Percentiles rank a stretch among this genome's conserved stretches.
These are phyloP conservation scores for Bertia moriformis DNA, from an alignment of 2,329 filamentous ascomycete species.

Conservation along the genomic window DNA sequence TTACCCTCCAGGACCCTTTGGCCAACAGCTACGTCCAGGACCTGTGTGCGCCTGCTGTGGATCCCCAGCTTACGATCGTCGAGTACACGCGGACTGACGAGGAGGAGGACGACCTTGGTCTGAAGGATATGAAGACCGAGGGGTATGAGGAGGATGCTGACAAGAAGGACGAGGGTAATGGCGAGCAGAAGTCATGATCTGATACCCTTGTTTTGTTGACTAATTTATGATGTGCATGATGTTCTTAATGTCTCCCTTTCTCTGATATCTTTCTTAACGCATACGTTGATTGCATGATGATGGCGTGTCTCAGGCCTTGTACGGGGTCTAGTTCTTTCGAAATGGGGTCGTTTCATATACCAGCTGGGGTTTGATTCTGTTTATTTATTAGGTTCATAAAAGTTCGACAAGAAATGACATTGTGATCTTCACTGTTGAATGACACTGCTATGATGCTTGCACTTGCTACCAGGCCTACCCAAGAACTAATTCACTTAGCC, in stretches of 20 bases:
- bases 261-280: conserved; percentile 4
- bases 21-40: conserved; percentile 53
- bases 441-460: too few relatives aligned
- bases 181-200: conserved; percentile 13
- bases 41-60: conserved; percentile 39
- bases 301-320: too few relatives aligned
- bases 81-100: conserved; percentile 48
- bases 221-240: conserved; percentile 1
- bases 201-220: conserved; percentile 5
- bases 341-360: too few relatives aligned
- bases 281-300: not conserved
- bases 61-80: conserved; percentile 40
- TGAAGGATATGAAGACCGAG: conserved; percentile 12
- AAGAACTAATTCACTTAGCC: too few relatives aligned
- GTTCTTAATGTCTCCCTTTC: conserved; percentile 3
- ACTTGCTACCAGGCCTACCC: too few relatives aligned
- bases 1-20: conserved; percentile 45
- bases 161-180: not conserved
- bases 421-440: too few relatives aligned
- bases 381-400: too few relatives aligned
- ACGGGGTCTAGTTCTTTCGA: too few relatives aligned
- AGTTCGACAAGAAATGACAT: too few relatives aligned
- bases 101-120: conserved; percentile 46
- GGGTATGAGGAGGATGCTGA: conserved; percentile 4
- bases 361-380: too few relatives aligned